Base-by-base conservation (phyloP, 192 early-diverging fungal species). In the Backusella australiensis region DNA sequence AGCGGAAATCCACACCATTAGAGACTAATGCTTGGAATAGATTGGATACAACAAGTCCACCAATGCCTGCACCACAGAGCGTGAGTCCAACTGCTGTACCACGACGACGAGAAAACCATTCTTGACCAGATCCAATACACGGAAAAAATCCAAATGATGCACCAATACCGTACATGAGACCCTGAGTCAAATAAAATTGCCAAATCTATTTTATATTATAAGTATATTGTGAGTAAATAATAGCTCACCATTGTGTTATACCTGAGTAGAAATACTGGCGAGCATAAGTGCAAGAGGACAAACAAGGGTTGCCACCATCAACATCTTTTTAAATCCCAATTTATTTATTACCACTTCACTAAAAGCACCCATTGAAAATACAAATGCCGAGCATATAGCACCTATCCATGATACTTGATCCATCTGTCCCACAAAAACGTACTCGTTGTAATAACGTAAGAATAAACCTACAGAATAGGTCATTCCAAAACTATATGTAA, bases 11-110 rank as follows among this genome's bases (percentile, higher is more conserved):
- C 11, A 63, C 11, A 7, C 92, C 95, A 39, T 91, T 17, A 2
- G 38, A 46, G 7, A 97, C 84, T 69, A 94, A 82, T 19, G 78
- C 77, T 67, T 91, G 90, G 0, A 85, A 87, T 7, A 90, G 80
- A 17, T 87, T 87, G 0, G 89, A 83, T 32, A 94, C 82, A 67
- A 82, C 86, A 8, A 75, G 63, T 21, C 83, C 80, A 26, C 83
- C 83, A 17, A 82, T 36, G 0, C 84, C 84, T 0, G 81, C 75
- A 46, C 84, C 84, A 73, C 75, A 83, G 46, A 85, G 71, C 1
- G 81, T 77, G 26, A 82, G 35, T 29, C 84, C 84, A 34, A 85
- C 77, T 6, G 74, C 84, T 67, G 80, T 66, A 26, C 81, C 82
- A 1, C 84, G 78, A 41, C 77, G 76, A 34, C 75, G 46, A 29